phyloP scores from a whole-genome alignment of 257 asterid species.

The Euphrasia confusa region DNA sequence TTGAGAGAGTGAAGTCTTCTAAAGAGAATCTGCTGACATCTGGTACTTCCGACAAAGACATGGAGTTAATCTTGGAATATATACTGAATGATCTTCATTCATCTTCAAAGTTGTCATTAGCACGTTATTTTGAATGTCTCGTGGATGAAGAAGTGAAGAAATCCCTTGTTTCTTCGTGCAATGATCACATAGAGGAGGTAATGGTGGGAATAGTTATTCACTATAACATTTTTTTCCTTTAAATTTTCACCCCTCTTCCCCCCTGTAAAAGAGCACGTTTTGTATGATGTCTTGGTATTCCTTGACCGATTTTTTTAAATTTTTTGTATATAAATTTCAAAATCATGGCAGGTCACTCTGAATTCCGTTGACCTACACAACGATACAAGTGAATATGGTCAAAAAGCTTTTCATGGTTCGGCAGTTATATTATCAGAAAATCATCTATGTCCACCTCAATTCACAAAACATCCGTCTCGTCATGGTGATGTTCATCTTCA shows the following conservation, averaged over 20 bases:
- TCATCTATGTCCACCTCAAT: slow-evolving; percentile 29
- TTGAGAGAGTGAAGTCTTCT: slow-evolving; percentile 31
- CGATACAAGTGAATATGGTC: slow-evolving; percentile 33
- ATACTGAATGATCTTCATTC: slow-evolving; percentile 65
- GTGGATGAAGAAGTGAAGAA: slow-evolving; percentile 63
- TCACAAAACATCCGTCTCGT: slow-evolving; percentile 23
- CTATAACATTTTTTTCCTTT: slow-evolving; percentile 2
- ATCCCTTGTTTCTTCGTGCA: slow-evolving; percentile 32
- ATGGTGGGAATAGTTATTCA: slow-evolving; percentile 16
- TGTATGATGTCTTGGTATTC: slow-evolving; percentile 16
- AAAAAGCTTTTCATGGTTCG: slow-evolving; percentile 29
- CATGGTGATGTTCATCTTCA: slow-evolving; percentile 25
- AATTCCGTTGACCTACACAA: slow-evolving; percentile 26
- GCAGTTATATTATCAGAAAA: slow-evolving; percentile 29
- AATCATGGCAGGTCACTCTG: slow-evolving; percentile 46
- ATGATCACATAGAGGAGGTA: slow-evolving; percentile 45
- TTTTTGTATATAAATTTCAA: slow-evolving; percentile 20
- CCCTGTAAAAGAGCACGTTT: slow-evolving; percentile 7
- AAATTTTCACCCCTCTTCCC: background rate
- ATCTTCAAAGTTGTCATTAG: slow-evolving; percentile 51
- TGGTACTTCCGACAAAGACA: slow-evolving; percentile 26
- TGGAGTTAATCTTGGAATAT: slow-evolving; percentile 47
- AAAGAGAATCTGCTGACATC: slow-evolving; percentile 19
- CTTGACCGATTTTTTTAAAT: slow-evolving; percentile 18
- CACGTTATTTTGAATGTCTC: slow-evolving; percentile 37